Evolutionary conservation across 805 yeast species (phyloP), one percentile per base, ranked within the genome.

Genomic region (Candida hispaniensis): DNA sequence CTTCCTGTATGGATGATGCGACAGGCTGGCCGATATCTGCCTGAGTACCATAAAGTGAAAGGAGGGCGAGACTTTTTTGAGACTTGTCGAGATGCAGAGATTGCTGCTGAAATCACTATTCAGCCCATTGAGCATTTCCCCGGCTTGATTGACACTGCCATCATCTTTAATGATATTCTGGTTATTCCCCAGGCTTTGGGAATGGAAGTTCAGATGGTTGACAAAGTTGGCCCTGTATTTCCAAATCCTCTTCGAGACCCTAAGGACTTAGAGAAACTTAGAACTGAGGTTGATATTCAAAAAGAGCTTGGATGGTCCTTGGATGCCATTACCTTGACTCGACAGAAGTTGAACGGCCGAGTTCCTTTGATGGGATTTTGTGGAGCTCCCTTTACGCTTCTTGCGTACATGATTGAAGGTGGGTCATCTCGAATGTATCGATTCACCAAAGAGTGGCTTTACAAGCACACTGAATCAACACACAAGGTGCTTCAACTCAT

Each of bases 171-270:
- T 54, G 98, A 91, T 55, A 91, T 91, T 47, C 65, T 91, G 41
- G 98, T 91, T 22, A 79, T 91, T 38, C 98, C 98, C 2, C 97
- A 91, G 60, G 98, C 96, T 8, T 77, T 91, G 85, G 98, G 98
- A 9, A 81, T 86, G 79, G 75, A 71, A 36, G 94, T 91, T 25
- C 76, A 79, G 52, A 88, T 91, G 93, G 63, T 82, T 26, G 97
- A 91, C 41, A 91, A 93, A 34, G 79, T 77, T 42, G 98, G 98
- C 0, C 98, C 98, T 4, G 78, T 77, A 36, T 91, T 91, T 57
- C 85, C 83, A 2, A 75, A 75, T 27, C 98, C 98, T 11, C 62
- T 91, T 47, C 72, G 96, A 53, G 61, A 60, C 3, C 81, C 80
- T 4, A 68, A 63, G 27, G 94, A 85, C 48, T 60, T 85, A 46